These are phyloP conservation scores for Paradendryphiella salina DNA, from an alignment of 2,329 filamentous ascomycete genomes.

Conservation along the genomic window DNA sequence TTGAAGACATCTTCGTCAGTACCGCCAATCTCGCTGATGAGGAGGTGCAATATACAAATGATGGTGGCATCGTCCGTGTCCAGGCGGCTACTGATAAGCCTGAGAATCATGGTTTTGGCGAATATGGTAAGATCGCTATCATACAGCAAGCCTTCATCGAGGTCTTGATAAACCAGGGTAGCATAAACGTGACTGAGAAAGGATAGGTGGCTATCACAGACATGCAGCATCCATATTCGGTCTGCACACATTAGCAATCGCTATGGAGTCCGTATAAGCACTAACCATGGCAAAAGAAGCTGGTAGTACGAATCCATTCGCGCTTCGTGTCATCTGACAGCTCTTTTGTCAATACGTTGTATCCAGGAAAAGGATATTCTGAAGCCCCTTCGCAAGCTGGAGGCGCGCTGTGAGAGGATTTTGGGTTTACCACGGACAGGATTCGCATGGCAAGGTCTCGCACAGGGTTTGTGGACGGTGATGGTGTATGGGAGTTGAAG, in stretches of 20 bases:
- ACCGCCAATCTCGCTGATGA: constrained; percentile 38
- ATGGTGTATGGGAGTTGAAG: constrained; percentile 23
- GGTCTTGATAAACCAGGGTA: constrained; percentile 41
- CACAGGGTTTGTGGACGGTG: constrained; percentile 23
- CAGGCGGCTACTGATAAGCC: constrained; percentile 33
- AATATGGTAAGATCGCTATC: constrained; percentile 39
- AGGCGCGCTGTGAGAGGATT: constrained; percentile 29
- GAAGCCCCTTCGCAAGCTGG: constrained; percentile 23
- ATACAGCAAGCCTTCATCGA: constrained; percentile 31
- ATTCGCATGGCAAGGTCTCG: constrained; percentile 33
- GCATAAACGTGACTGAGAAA: constrained; percentile 42
- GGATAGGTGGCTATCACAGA: constrained; percentile 37
- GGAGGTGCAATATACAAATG: constrained; percentile 38
- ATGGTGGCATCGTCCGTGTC: constrained; percentile 37
- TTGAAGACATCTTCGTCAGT: constrained; percentile 36
- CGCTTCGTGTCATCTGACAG: constrained; percentile 28
- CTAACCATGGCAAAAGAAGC: constrained; percentile 31
- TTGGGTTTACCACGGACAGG: constrained; percentile 27
- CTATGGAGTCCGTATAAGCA: background rate
- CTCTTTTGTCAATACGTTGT: constrained; percentile 8
- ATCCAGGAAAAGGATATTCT: constrained; percentile 32
- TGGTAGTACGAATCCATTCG: constrained; percentile 28
- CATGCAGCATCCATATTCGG: constrained; percentile 32
- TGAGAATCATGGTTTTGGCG: constrained; percentile 38
- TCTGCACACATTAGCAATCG: constrained; percentile 19